phyloP scores from a whole-genome alignment of 2,329 filamentous ascomycete genomes.

The Dothistroma pini region DNA sequence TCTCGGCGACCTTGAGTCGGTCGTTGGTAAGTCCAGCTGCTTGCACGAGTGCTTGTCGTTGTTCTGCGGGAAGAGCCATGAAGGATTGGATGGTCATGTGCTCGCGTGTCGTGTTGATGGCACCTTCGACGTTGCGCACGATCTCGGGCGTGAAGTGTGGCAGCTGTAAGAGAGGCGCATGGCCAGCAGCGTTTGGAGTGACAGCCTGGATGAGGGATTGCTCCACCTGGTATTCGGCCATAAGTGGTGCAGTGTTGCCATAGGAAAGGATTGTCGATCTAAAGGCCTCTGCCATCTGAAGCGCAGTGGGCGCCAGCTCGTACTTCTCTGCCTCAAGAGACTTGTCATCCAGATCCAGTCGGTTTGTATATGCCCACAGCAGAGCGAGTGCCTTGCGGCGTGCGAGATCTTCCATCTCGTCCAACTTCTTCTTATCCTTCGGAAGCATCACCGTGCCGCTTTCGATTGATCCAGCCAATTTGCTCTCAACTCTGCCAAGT shows the following conservation, averaged over 20 bases:
- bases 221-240: slow-evolving; percentile 74
- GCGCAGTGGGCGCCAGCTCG: slow-evolving; percentile 81
- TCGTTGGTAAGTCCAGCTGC: slow-evolving; percentile 66
- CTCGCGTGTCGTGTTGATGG: slow-evolving; percentile 51
- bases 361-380: slow-evolving; percentile 91
- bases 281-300: slow-evolving; percentile 81
- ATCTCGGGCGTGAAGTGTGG: slow-evolving; percentile 72
- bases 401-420: slow-evolving; percentile 73
- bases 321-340: slow-evolving; percentile 81
- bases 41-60: slow-evolving; percentile 70
- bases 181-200: slow-evolving; percentile 62
- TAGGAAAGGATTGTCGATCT: slow-evolving; percentile 83
- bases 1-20: slow-evolving; percentile 72
- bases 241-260: slow-evolving; percentile 74
- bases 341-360: slow-evolving; percentile 76
- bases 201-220: slow-evolving; percentile 90
- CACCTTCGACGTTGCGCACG: slow-evolving; percentile 59
- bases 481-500: slow-evolving; percentile 78
- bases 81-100: slow-evolving; percentile 82
- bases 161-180: slow-evolving; percentile 75
- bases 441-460: slow-evolving; percentile 58
- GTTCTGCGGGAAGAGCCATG: slow-evolving; percentile 74
- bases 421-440: slow-evolving; percentile 73
- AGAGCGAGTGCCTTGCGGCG: slow-evolving; percentile 84
- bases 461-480: slow-evolving; percentile 57